phyloP scores from a whole-genome alignment of 2,329 filamentous ascomycete species.

The Talaromyces sp. region DNA sequence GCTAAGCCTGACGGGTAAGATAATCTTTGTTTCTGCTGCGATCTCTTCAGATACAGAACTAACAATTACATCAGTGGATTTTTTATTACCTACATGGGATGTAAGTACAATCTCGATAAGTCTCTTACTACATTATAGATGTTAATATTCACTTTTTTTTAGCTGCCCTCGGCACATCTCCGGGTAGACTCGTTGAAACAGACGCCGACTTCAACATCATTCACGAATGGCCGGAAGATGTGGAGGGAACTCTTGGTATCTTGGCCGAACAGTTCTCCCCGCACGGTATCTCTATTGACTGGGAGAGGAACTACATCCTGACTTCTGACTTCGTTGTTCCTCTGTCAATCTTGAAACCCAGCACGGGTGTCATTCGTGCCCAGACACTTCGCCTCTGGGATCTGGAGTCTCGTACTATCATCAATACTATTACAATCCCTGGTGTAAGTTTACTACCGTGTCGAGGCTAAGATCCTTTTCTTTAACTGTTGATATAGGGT shows the following conservation, averaged over 20 bases:
- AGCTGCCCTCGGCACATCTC: slow-evolving; percentile 54
- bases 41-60: neutral
- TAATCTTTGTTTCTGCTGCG: slow-evolving; percentile 4
- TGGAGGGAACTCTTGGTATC: slow-evolving; percentile 53
- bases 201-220: slow-evolving; percentile 59
- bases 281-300: slow-evolving; percentile 59
- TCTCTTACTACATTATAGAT: neutral
- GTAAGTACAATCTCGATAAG: slow-evolving; percentile 23
- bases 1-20: slow-evolving; percentile 56
- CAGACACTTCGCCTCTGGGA: slow-evolving; percentile 61
- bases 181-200: slow-evolving; percentile 60
- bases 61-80: slow-evolving; percentile 41
- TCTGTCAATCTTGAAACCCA: slow-evolving; percentile 1
- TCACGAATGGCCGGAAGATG: slow-evolving; percentile 60
- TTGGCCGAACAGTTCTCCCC: slow-evolving; percentile 60
- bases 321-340: slow-evolving; percentile 34
- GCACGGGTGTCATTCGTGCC: slow-evolving; percentile 42
- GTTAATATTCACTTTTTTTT: slow-evolving; percentile 19
- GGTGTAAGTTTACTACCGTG: slow-evolving; percentile 36
- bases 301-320: slow-evolving; percentile 55
- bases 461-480: neutral
- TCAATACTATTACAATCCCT: slow-evolving; percentile 61
- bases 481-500: slow-evolving; percentile 34
- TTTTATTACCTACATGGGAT: slow-evolving; percentile 62
- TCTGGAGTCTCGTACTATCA: slow-evolving; percentile 51